Base-by-base conservation (phyloP, 2,329 filamentous ascomycete species). In the Cladophialophora chaetospira region DNA sequence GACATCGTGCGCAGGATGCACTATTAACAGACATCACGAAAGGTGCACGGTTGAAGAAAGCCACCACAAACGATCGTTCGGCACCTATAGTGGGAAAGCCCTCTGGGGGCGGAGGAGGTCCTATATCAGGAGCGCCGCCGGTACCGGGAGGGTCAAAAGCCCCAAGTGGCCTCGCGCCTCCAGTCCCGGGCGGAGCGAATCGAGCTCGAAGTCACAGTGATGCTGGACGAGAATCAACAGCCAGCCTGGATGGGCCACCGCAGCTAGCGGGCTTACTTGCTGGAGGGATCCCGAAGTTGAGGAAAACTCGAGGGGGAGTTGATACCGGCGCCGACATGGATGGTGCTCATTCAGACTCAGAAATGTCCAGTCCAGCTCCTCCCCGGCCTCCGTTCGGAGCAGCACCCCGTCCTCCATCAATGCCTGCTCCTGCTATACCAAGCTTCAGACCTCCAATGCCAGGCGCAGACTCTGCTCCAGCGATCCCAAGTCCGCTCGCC, bases 281-380 rank as follows among this genome's bases (percentile, higher is more conserved):
- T 1, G 92, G 91, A 31, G 94, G 93, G 33, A 97, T 97, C 84
- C 94, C 94, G 2, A 97, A 97, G 76, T 72, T 99, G 68, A 89
- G 89, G 72, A 97, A 95, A 77, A 89, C 91, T 53, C 88, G 91
- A 54, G 92, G 89, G 45, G 88, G 88, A 35, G 79, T 93, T 57
- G 82, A 91, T 72, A 93, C 89, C 1, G 89, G 86, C 71, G 88
- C 88, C 63, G 85, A 82, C 64, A 79, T 78, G 61, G 85, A 85
- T 63, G 84, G 90, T 28, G 85, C 89, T 58, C 93, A 93, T 69
- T 92, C 90, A 57, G 92, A 96, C 69, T 84, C 88, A n/a, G 91
- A 91, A 68, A 80, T 82, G 5, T 70, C 72, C 42, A 71, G 72
- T 64, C 72, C 68, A 36, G 79, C 79, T 40, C 78, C 74, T 33